Evolutionary conservation across 805 yeast species (phyloP), one percentile per base, ranked within the genome.

Genomic region (Torulaspora maleeae): DNA sequence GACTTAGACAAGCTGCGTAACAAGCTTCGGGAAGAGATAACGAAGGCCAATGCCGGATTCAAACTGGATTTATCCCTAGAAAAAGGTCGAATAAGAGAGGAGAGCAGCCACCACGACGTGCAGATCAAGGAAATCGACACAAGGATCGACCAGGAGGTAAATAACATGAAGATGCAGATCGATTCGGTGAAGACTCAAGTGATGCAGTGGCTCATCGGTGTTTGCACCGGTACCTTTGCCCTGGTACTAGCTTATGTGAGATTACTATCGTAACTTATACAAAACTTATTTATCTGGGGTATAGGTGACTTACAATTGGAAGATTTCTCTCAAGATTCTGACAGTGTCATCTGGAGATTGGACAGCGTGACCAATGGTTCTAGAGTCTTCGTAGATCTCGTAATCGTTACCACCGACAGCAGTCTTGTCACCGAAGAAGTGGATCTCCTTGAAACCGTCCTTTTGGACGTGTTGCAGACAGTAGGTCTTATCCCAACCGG

Each of bases 401-500:
- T 83, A 93, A 75, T 93, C 99, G 73, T 93, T 93, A 74, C 99
- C 99, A 66, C 99, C 99, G 73, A 81, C 70, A 77, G 85, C 85
- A 55, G 96, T 78, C 79, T 93, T 93, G 79, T 93, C 99, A 73
- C 99, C 99, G 66, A 93, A 93, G 82, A 93, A 93, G 76, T 93
- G 98, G 61, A 93, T 88, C 59, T 80, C 77, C 63, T 81, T 76
- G 75, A 90, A 93, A 55, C 84, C 81, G 71, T 91, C 96, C 49
- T 75, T 70, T 61, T 73, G 87, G 59, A 93, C 90, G 72, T 91
- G 99, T 71, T 84, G 89, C 67, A 93, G 79, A 71, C 95, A 87
- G 76, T 91, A 93, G 51, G 99, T 93, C 80, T 93, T 93, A 73
- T 93, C 99, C 99, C 99, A 93, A 65, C 99, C 99, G 53, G 96